A percentile compares a stretch with the other conserved stretches of the same genome.
Conservation (phyloP, 176 grass and related monocot species). For the Elaeis guineensis region DNA sequence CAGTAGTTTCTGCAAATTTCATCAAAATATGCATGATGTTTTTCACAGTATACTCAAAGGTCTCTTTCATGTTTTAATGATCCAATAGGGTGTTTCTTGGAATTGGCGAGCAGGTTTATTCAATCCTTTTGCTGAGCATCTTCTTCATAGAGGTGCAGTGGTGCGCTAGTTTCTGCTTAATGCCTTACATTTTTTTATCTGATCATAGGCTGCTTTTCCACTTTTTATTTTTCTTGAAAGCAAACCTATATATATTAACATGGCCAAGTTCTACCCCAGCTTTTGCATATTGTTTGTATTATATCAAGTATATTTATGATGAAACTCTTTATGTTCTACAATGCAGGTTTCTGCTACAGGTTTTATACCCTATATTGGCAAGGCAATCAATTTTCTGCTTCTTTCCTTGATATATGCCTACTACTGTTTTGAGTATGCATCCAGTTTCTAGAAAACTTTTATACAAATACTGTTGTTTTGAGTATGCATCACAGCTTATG, state of each 20-base stretch:
- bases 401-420: slow-evolving; percentile 97
- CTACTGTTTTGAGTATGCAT: slow-evolving; percentile 93
- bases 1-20: background rate
- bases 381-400: slow-evolving; percentile 67
- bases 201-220: slow-evolving; percentile 2
- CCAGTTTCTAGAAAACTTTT: background rate
- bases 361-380: slow-evolving; percentile 84
- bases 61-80: no score
- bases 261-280: background rate
- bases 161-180: slow-evolving; percentile 6
- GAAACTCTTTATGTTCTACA: slow-evolving; percentile 11
- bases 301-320: slow-evolving; percentile 1
- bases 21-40: background rate
- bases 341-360: slow-evolving; percentile 71
- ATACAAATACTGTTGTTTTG: no score
- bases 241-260: no score
- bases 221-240: background rate
- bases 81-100: slow-evolving; percentile 53
- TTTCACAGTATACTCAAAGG: background rate
- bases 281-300: slow-evolving; percentile 8
- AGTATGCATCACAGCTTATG: no score
- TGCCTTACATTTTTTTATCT: background rate
- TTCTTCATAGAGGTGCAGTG: slow-evolving; percentile 93
- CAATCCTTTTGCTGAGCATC: slow-evolving; percentile 66
- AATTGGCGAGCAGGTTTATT: slow-evolving; percentile 91